phyloP scores from a whole-genome alignment of 345 rosid species.

The Combretum micranthum region DNA sequence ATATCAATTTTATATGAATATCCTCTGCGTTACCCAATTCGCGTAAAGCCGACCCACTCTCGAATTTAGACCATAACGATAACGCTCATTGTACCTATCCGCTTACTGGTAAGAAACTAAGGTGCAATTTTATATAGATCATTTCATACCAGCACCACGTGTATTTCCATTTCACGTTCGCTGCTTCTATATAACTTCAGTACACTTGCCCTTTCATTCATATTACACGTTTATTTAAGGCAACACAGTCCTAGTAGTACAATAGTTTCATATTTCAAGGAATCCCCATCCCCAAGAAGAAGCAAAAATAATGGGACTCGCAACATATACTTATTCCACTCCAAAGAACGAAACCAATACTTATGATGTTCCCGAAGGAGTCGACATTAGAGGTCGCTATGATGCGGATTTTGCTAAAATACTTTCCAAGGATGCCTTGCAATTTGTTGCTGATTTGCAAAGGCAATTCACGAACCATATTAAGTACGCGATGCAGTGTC shows the following conservation, averaged over 20 bases:
- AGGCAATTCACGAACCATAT: slow-evolving; percentile 63
- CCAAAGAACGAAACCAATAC: slow-evolving; percentile 7
- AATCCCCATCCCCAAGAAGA: not conserved
- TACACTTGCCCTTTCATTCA: not conserved
- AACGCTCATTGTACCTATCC: slow-evolving; percentile 18
- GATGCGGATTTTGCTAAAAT: slow-evolving; percentile 57
- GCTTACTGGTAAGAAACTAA: not conserved
- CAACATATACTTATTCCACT: slow-evolving; percentile 1
- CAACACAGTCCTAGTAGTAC: not conserved
- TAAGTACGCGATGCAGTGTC: slow-evolving; percentile 72
- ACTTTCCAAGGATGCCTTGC: slow-evolving; percentile 64
- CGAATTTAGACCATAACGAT: slow-evolving; percentile 10
- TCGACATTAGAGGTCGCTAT: slow-evolving; percentile 68
- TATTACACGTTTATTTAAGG: not conserved
- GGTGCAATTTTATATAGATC: no score
- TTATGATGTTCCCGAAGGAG: slow-evolving; percentile 65
- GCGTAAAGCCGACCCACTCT: slow-evolving; percentile 6
- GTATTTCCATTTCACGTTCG: no score
- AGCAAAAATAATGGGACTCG: slow-evolving; percentile 15
- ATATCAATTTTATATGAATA: not conserved
- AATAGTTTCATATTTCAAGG: not conserved
- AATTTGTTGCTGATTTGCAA: slow-evolving; percentile 72
- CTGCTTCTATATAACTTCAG: not conserved
- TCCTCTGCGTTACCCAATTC: slow-evolving; percentile 1
- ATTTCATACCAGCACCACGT: no score